phyloP scores from a whole-genome alignment of 2,329 filamentous ascomycete species.

The Exophiala viscosa region DNA sequence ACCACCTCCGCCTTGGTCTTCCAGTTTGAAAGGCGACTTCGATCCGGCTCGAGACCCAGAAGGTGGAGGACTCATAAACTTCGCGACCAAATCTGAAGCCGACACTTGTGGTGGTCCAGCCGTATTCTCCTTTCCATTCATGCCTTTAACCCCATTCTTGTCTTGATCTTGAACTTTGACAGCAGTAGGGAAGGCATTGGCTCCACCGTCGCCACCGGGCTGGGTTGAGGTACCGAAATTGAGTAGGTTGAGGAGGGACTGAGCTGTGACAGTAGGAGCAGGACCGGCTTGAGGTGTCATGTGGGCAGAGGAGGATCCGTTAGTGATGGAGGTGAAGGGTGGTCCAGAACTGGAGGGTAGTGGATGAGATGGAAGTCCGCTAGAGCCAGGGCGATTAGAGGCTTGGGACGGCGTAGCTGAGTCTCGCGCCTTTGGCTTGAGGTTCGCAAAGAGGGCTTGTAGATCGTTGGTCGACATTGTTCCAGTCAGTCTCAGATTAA shows the following conservation, averaged over 20 bases:
- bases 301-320: background rate
- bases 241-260: slow-evolving; percentile 61
- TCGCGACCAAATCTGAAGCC: slow-evolving; percentile 56
- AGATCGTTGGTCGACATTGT: slow-evolving; percentile 48
- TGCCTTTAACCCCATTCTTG: slow-evolving; percentile 16
- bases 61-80: slow-evolving; percentile 48
- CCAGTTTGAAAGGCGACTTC: slow-evolving; percentile 27
- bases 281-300: slow-evolving; percentile 5
- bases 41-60: slow-evolving; percentile 32
- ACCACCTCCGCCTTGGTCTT: slow-evolving; percentile 22
- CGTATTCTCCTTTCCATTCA: slow-evolving; percentile 23
- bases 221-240: slow-evolving; percentile 52
- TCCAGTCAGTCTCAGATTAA: slow-evolving; percentile 19
- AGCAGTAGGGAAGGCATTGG: slow-evolving; percentile 7
- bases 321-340: slow-evolving; percentile 4
- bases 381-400: slow-evolving; percentile 14
- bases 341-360: slow-evolving; percentile 17
- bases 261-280: slow-evolving; percentile 44
- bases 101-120: slow-evolving; percentile 42
- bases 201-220: background rate
- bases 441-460: slow-evolving; percentile 46
- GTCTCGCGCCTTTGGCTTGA: slow-evolving; percentile 38
- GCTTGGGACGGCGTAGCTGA: slow-evolving; percentile 31
- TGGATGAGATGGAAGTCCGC: slow-evolving; percentile 11
- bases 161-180: slow-evolving; percentile 34